Conservation (phyloP, 164 flowering plant species). For the Magnolia sinica region DNA sequence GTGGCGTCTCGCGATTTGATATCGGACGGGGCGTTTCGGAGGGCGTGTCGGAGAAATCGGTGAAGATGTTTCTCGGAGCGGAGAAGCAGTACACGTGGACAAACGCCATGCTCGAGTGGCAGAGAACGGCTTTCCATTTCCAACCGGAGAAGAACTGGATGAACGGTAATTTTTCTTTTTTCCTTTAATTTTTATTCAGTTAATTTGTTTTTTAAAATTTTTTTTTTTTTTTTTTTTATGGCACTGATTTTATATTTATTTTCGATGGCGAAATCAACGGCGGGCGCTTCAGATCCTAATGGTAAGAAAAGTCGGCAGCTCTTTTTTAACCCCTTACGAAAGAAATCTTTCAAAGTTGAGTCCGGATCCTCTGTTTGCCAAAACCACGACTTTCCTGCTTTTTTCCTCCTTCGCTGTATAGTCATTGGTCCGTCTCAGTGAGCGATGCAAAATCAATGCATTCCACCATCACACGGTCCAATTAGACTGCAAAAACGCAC, state of each 20-base stretch:
- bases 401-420: too few relatives aligned
- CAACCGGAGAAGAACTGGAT: slow-evolving; percentile 84
- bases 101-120: slow-evolving; percentile 19
- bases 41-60: slow-evolving; percentile 22
- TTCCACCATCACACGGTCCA: too few relatives aligned
- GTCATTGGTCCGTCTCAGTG: too few relatives aligned
- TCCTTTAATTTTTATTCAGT: background rate
- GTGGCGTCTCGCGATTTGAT: background rate
- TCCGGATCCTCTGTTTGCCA: too few relatives aligned
- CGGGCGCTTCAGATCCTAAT: slow-evolving; percentile 53
- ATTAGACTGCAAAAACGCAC: too few relatives aligned
- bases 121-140: slow-evolving; percentile 57
- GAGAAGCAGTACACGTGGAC: slow-evolving; percentile 9
- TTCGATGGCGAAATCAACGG: slow-evolving; percentile 13
- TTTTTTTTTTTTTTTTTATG: background rate
- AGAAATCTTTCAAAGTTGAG: background rate
- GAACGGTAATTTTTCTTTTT: slow-evolving; percentile 42
- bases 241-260: background rate
- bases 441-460: too few relatives aligned
- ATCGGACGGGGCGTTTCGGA: slow-evolving; percentile 8
- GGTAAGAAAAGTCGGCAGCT: slow-evolving; percentile 30
- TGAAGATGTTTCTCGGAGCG: background rate
- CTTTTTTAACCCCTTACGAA: background rate
- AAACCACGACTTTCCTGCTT: too few relatives aligned
- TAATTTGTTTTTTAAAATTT: background rate